phyloP scores from a whole-genome alignment of 768 basidiomycete species.

The Boletellus ananas region DNA sequence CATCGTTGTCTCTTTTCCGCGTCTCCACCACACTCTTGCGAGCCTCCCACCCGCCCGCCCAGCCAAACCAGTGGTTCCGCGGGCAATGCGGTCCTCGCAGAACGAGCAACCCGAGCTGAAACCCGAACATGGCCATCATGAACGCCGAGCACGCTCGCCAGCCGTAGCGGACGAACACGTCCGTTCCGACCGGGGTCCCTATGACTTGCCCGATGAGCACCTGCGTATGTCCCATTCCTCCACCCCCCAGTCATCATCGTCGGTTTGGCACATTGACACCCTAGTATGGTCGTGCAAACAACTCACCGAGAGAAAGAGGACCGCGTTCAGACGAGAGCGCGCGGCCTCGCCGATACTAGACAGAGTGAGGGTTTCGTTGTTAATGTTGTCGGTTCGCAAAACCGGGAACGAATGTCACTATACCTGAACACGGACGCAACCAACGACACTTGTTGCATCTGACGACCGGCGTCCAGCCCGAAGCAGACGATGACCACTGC shows the following conservation, averaged over 20 bases:
- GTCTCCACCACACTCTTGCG: conserved; percentile 36
- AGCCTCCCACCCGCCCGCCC: conserved; percentile 51
- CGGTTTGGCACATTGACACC: no score
- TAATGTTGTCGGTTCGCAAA: not conserved
- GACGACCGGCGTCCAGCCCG: conserved; percentile 71
- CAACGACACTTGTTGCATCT: conserved; percentile 67
- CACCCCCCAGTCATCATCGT: no score
- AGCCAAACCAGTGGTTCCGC: conserved; percentile 55
- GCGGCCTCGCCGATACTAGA: conserved; percentile 31
- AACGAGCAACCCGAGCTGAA: conserved; percentile 54
- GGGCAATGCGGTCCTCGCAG: conserved; percentile 63
- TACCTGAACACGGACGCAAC: conserved; percentile 58
- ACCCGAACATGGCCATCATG: conserved; percentile 54
- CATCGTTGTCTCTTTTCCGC: not conserved
- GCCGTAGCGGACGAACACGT: conserved; percentile 64
- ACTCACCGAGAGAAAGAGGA: conserved; percentile 64
- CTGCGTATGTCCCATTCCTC: conserved; percentile 11
- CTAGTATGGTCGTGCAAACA: no score
- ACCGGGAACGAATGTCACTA: conserved; percentile 3
- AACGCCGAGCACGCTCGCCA: conserved; percentile 66
- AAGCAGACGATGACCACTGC: conserved; percentile 69
- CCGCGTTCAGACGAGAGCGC: conserved; percentile 71
- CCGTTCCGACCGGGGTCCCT: conserved; percentile 72
- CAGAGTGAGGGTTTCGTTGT: not conserved
- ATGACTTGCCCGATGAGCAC: conserved; percentile 79